Evolutionary conservation across 2,329 filamentous ascomycete genomes (phyloP), one percentile per base, ranked within the genome.

Genomic region (Leptographium galeiforme): DNA sequence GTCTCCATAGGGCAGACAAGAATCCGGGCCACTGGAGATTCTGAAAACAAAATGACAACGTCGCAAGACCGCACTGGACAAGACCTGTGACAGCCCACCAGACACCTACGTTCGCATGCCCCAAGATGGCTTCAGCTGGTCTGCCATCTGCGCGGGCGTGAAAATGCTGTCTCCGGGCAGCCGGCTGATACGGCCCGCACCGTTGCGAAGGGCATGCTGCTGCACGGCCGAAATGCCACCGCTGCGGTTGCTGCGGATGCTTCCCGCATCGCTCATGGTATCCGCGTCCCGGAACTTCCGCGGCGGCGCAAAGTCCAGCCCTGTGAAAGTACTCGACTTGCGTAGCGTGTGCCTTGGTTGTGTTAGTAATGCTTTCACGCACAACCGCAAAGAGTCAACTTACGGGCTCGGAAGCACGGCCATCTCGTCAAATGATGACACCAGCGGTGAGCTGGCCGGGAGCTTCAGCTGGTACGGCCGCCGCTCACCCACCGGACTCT

Each of bases 391-490:
- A 33, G 8, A 14, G 32, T 14, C 36, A 39, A 85, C 87, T 85
- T 81, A 91, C 81, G 93, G 89, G 76, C 89, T 96, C 40, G 93
- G 93, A 58, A 98, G 82, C 10, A 78, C 77, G 13, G 84, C 70
- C 57, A 97, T 81, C 55, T 97, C 91, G 54, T 97, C 91, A 67
- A 89, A 96, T 6, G 89, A 77, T 56, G 85, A 88, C 30, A 78
- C 83, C 41, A 96, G 75, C 1, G 90, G 90, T n/a, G 82, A 85
- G 64, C 87, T 84, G 34, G 80, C 77, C 16, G 84, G 81, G 2
- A 90, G 76, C 40, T 75, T 73, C n/a, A 85, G 82, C 54, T 82
- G 83, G 71, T 88, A 98, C 1, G 89, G 82, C 38, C 82, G 69
- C 59, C 80, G 74, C 64, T 84, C 81, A 50, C 81, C 79, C 7